Evolutionary conservation across 2,329 filamentous ascomycete species (phyloP), one percentile per base, ranked within the genome.

Genomic region (Aspergillus glaucus): DNA sequence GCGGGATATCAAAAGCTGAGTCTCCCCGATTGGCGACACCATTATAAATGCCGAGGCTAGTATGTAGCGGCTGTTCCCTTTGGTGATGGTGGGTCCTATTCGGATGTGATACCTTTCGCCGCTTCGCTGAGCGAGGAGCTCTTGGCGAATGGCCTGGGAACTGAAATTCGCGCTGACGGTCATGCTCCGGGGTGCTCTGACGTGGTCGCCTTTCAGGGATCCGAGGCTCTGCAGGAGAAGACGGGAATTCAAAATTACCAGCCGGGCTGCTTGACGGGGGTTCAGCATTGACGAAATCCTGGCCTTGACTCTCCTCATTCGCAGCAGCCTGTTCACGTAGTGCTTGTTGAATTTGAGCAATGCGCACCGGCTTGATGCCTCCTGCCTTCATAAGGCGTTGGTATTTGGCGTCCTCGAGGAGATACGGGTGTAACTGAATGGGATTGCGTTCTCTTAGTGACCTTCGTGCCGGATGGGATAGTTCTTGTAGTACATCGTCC

Each of bases 351-450:
- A 59, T 44, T 44, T 58, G 47, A 53, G 57, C 45, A 30, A 69
- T 59, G 15, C 66, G 69, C 12, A 76, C 58, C 10, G 75, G 73
- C 45, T 65, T 69, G 7, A 76, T 42, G 2, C 75, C 74, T 44
- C 72, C 56, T 34, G 62, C 64, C 46, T 64, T 69, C 57, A 75
- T 63, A 39, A 65, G 65, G 30, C 55, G 63, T 41, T 65, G 62
- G 52, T 76, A 77, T 47, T 67, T 67, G 6, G 72, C 72, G 50
- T 69, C 62, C 52, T 77, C 75, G 14, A 75, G 55, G 1, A 69
- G 57, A 49, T 76, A 77, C 2, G 75, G 75, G 52, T 76, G 72
- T 24, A 75, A 51, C 47, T 77, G 75, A 44, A 75, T 75, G 6
- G 72, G 68, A 54, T 74, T 75, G 36, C 74, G 68, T 48, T 72